Evolutionary conservation across 805 yeast species (phyloP), one percentile per base, ranked within the genome.

Genomic region (Tanozyma kutaoensis): DNA sequence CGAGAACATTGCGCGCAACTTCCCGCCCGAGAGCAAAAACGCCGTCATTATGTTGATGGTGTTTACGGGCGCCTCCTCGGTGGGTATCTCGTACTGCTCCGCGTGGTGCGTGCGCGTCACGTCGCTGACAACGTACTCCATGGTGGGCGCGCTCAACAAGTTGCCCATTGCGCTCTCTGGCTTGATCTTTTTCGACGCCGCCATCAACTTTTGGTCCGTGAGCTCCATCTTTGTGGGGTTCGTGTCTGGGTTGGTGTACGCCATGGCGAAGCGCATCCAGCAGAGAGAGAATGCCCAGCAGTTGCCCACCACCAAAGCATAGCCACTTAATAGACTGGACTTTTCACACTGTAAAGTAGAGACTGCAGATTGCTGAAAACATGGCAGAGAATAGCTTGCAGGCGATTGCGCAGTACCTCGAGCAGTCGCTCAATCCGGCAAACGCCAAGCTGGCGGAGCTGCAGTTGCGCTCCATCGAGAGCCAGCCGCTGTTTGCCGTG

Each of bases 41-140:
- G 67, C 88, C 24, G 69, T 82, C 32, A 66, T 84, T 37, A 55
- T 76, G 24, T 76, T 84, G 43, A 86, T 91, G 95, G 46, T 91
- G 36, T 69, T 88, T 49, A 82, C 95, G 20, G 98, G 98, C 56
- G 71, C 81, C 42, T 77, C 93, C 24, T 78, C 96, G 18, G 94
- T 91, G 28, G 96, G 94, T 62, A 91, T 91, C 52, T 88, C 97
- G 24, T 91, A 91, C 72, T 84, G 95, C 58, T 85, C 97, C 9
- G 98, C 96, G 35, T 91, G 98, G 98, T 91, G 98, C 72, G 94
- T 91, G 39, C 82, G 98, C 64, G 97, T 91, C 38, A 91, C 98
- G 24, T 84, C 96, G 14, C 86, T 97, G 15, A 91, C 98, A 30
- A 91, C 98, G 30, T 91, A 91, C 65, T 84, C 95, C 29, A 91